Evolutionary conservation across 768 basidiomycete genomes (phyloP), one percentile per base, ranked within the genome.

Genomic region (Wakefieldia striispora): DNA sequence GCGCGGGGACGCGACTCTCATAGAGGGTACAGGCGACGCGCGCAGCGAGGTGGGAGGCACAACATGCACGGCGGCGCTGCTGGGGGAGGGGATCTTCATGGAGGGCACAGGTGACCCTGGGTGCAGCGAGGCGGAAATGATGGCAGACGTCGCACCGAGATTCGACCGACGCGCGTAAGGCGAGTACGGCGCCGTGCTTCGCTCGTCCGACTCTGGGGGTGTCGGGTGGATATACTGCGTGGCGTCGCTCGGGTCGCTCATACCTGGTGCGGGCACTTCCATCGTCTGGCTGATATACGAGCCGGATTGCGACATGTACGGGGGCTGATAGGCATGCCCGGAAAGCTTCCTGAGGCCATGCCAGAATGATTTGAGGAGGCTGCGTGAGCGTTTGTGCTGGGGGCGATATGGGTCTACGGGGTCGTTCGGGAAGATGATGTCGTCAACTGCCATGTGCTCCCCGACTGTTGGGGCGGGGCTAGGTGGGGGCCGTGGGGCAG

Each of bases 331-430:
- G 14, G 48, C 37, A 49, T 59, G 51, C 34, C 56, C 56, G 40
- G 64, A 57, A 20, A 63, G 54, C 43, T 64, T 68, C 53, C 64
- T 70, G 8, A 75, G 46, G 4, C 69, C 67, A 1, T 59, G 57
- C 45, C 73, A 68, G 17, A 75, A 49, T 1, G 66, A 63, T 16
- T 61, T 63, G 4, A 67, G 47, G 14, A 70, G 49, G 24, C 50
- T 23, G 26, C 45, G 35, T 29, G 33, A 54, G 17, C 43, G 55
- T 20, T 33, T 33, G 14, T 33, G 33, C 33, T 51, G 47, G 2
- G 54, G 54, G 2, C 27, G 58, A 6, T 47, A 55, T 2, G 49
- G 47, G 4, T 50, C 55, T 1, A 40, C 24, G 7, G 43, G 17
- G 16, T 36, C 49, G 7, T 48, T 42, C 3, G 34, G 17, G n/a